Percentiles rank a stretch among this genome's conserved stretches.
phyloP scores from a whole-genome alignment of 495 filamentous ascomycete genomes.

The Podospora sp. region DNA sequence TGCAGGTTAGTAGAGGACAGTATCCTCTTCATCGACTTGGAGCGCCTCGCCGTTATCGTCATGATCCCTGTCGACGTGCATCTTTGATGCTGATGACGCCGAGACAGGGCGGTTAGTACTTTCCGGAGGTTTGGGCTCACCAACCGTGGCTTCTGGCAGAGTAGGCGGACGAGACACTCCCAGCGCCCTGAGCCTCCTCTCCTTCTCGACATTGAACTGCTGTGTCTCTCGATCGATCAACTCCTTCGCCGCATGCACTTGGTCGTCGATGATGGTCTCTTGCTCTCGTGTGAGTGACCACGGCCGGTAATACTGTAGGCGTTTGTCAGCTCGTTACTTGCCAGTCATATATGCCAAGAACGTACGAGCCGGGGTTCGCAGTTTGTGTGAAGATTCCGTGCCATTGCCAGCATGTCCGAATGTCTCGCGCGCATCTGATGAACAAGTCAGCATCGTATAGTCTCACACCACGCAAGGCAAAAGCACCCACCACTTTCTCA shows the following conservation, averaged over 20 bases:
- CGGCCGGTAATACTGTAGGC: constrained; percentile 79
- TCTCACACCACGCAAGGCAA: neutral
- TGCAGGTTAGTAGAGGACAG: constrained; percentile 73
- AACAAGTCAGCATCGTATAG: constrained; percentile 29
- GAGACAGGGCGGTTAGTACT: constrained; percentile 43
- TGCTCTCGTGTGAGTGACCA: constrained; percentile 69
- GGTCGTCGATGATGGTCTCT: constrained; percentile 49
- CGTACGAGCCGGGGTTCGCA: constrained; percentile 75
- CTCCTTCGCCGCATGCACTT: constrained; percentile 49
- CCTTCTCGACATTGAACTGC: constrained; percentile 47
- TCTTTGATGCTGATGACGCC: constrained; percentile 23
- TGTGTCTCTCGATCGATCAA: constrained; percentile 47
- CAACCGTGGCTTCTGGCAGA: constrained; percentile 41
- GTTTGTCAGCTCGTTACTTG: constrained; percentile 24
- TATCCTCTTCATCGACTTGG: constrained; percentile 75
- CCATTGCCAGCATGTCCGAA: constrained; percentile 67
- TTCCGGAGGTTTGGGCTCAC: constrained; percentile 51
- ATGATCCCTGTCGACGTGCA: constrained; percentile 43
- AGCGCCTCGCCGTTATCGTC: constrained; percentile 71
- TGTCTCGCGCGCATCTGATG: constrained; percentile 80
- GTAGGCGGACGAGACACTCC: constrained; percentile 32
- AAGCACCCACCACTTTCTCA: constrained; percentile 67
- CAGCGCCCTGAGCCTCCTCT: constrained; percentile 33
- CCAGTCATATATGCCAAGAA: neutral
- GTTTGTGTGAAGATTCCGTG: constrained; percentile 74